Conservation (phyloP, 352 stramenopile species). For the Phytopythium cucurbitacearum region DNA sequence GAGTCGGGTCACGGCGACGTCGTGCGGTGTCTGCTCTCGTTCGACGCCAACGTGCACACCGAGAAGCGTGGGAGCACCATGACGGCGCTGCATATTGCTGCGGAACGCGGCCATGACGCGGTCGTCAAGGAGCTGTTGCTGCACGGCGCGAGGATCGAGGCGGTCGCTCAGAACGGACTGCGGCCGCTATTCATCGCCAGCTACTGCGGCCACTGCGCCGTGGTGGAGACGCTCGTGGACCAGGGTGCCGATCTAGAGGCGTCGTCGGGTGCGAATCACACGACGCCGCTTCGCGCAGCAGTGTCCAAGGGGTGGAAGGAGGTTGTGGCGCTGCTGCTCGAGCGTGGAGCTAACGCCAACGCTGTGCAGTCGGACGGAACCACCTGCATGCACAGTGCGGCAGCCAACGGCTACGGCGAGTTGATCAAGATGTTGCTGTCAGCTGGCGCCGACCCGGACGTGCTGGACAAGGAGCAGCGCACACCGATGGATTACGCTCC, state of each 20-base stretch:
- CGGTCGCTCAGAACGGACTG: constrained; percentile 30
- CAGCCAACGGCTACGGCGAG: constrained; percentile 31
- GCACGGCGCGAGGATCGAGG: constrained; percentile 40
- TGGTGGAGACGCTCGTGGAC: constrained; percentile 35
- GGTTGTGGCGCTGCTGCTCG: constrained; percentile 36
- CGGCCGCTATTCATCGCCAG: constrained; percentile 42
- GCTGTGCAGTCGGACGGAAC: constrained; percentile 32
- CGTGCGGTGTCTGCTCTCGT: constrained; percentile 44
- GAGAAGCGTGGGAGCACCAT: constrained; percentile 35
- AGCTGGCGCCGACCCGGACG: constrained; percentile 31
- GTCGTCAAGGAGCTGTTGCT: constrained; percentile 36
- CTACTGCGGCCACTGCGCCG: constrained; percentile 40
- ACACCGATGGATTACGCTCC: constrained; percentile 40
- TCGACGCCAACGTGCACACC: constrained; percentile 41
- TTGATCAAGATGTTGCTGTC: constrained; percentile 35
- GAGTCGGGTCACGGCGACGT: constrained; percentile 48
- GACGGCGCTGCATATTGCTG: constrained; percentile 52
- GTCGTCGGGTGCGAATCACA: constrained; percentile 33
- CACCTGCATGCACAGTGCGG: constrained; percentile 45
- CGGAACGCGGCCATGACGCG: constrained; percentile 33
- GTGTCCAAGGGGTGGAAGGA: constrained; percentile 29
- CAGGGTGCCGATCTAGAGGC: constrained; percentile 37
- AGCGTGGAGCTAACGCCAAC: constrained; percentile 34
- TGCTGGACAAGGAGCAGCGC: constrained; percentile 24
- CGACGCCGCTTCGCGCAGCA: constrained; percentile 41